Evolutionary conservation across 768 basidiomycete species (phyloP).

Genomic region (Kockovaella imperatae): DNA sequence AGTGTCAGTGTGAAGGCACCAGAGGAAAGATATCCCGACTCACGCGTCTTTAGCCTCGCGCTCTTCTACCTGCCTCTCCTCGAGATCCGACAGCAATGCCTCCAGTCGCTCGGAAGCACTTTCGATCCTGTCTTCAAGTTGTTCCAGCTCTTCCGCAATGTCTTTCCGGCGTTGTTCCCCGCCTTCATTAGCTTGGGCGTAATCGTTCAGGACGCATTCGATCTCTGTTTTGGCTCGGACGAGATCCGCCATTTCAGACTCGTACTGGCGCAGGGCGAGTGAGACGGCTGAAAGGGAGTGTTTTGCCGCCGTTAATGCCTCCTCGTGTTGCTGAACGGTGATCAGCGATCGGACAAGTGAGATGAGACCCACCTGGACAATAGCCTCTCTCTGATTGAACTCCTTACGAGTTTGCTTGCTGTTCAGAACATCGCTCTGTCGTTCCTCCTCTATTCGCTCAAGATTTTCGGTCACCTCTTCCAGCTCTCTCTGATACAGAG

Average conservation of each 20-base stretch:
- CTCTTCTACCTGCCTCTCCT: conserved; percentile 50
- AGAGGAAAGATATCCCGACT: conserved; percentile 6
- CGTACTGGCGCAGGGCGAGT: conserved; percentile 65
- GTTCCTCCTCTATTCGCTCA: conserved; percentile 69
- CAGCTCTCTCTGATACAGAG: conserved; percentile 81
- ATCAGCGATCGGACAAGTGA: conserved; percentile 1
- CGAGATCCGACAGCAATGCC: conserved; percentile 65
- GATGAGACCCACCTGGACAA: conserved; percentile 59
- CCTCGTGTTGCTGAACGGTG: conserved; percentile 58
- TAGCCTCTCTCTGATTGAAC: conserved; percentile 73
- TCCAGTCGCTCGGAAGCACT: conserved; percentile 59
- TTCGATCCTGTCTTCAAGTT: conserved; percentile 56
- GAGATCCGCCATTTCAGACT: conserved; percentile 77
- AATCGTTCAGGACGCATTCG: conserved; percentile 71
- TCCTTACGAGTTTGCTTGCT: conserved; percentile 75
- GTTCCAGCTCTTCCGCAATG: conserved; percentile 59
- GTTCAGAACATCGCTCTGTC: conserved; percentile 70
- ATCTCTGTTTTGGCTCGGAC: conserved; percentile 76
- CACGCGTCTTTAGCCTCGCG: conserved; percentile 49
- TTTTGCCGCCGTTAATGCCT: conserved; percentile 60
- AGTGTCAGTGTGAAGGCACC: conserved; percentile 2
- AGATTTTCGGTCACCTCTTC: conserved; percentile 79
- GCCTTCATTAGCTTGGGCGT: conserved; percentile 58
- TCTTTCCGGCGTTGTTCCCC: conserved; percentile 59
- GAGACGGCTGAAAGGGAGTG: conserved; percentile 64